Evolutionary conservation across 2,329 filamentous ascomycete genomes (phyloP).

Genomic region (Alternaria gansuensis): DNA sequence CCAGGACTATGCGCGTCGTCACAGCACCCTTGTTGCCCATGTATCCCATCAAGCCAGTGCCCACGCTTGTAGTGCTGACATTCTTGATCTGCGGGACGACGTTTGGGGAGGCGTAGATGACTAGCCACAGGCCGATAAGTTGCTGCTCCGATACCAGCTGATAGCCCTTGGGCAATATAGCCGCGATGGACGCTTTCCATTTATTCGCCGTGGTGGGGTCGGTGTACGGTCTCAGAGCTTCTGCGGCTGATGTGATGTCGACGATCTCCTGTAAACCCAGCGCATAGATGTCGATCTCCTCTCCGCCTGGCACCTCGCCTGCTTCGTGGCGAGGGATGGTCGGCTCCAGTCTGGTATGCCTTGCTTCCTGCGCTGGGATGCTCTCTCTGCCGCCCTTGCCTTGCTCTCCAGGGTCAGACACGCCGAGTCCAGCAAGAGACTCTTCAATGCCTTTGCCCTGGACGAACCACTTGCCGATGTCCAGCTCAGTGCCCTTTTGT

Average conservation of each 20-base stretch:
- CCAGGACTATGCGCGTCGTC: slow-evolving; percentile 80
- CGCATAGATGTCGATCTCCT: slow-evolving; percentile 87
- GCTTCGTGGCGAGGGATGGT: slow-evolving; percentile 59
- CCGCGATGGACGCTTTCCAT: slow-evolving; percentile 81
- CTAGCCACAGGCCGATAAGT: slow-evolving; percentile 81
- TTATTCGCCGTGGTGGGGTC: slow-evolving; percentile 75
- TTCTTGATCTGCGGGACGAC: slow-evolving; percentile 78
- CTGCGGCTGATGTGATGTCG: slow-evolving; percentile 79
- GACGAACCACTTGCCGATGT: slow-evolving; percentile 89
- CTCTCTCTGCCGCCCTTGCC: slow-evolving; percentile 54
- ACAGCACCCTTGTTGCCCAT: slow-evolving; percentile 97
- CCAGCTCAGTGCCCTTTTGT: slow-evolving; percentile 83
- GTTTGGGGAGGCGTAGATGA: slow-evolving; percentile 84
- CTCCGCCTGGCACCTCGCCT: slow-evolving; percentile 62
- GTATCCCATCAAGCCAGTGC: slow-evolving; percentile 89
- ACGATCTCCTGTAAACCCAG: slow-evolving; percentile 92
- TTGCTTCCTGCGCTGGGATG: slow-evolving; percentile 59
- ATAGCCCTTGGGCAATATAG: slow-evolving; percentile 80
- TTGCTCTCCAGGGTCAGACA: slow-evolving; percentile 39
- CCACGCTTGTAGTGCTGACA: slow-evolving; percentile 82
- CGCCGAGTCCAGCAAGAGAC: slow-evolving; percentile 64
- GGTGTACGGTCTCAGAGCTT: slow-evolving; percentile 78
- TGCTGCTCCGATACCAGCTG: slow-evolving; percentile 81
- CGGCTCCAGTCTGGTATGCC: slow-evolving; percentile 54
- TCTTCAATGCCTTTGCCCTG: slow-evolving; percentile 75